Evolutionary conservation across 371 early-diverging fungal species (phyloP).

Genomic region (Rhizomucor miehei): DNA sequence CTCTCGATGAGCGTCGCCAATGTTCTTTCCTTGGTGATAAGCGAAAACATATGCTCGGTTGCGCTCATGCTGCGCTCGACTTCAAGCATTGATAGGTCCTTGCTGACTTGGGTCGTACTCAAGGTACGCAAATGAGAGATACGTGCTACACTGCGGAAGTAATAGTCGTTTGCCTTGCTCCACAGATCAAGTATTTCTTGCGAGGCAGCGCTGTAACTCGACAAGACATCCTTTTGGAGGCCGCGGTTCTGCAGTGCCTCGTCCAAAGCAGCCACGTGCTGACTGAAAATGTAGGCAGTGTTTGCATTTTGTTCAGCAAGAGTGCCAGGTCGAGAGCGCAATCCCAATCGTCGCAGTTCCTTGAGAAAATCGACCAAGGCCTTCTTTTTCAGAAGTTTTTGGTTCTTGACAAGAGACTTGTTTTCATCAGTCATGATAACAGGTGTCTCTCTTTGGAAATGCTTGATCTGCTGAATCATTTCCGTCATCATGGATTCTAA

Average conservation of each 20-base stretch:
- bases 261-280: slow-evolving; percentile 31
- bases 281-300: slow-evolving; percentile 31
- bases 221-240: slow-evolving; percentile 23
- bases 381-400: slow-evolving; percentile 82
- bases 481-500: slow-evolving; percentile 49
- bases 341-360: slow-evolving; percentile 76
- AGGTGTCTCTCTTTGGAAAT: slow-evolving; percentile 66
- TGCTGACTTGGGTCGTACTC: slow-evolving; percentile 53
- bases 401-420: slow-evolving; percentile 66
- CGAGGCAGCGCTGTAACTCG: slow-evolving; percentile 20
- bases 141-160: slow-evolving; percentile 67
- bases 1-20: slow-evolving; percentile 34
- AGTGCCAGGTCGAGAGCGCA: slow-evolving; percentile 62
- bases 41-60: slow-evolving; percentile 67
- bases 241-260: slow-evolving; percentile 22
- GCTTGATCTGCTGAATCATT: slow-evolving; percentile 50
- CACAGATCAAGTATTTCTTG: slow-evolving; percentile 44
- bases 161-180: slow-evolving; percentile 69
- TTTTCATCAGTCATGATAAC: slow-evolving; percentile 64
- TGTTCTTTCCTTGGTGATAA: slow-evolving; percentile 61
- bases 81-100: slow-evolving; percentile 72
- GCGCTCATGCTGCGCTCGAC: slow-evolving; percentile 69
- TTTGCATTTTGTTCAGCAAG: slow-evolving; percentile 41
- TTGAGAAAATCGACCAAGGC: slow-evolving; percentile 85
- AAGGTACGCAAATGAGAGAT: slow-evolving; percentile 63